Conservation (phyloP, 768 basidiomycete species). For the Lactarius akahatsu region DNA sequence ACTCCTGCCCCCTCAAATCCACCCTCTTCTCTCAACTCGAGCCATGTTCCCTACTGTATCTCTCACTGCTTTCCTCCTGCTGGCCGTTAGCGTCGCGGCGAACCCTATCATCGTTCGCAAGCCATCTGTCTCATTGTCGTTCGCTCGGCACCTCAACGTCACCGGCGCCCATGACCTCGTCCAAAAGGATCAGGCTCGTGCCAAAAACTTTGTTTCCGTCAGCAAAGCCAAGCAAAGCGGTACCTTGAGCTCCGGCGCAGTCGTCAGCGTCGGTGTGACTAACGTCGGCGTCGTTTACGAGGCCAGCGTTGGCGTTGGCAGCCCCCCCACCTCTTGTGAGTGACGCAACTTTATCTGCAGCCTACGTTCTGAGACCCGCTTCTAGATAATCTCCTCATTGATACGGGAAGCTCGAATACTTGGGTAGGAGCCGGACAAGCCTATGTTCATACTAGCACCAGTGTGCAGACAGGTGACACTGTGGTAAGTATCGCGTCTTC, state of each 20-base stretch:
- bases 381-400: conserved; percentile 5
- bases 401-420: conserved; percentile 15
- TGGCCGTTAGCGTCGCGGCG: background rate
- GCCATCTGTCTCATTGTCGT: background rate
- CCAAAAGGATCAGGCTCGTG: conserved; percentile 51
- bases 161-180: conserved; percentile 52
- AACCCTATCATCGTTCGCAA: conserved; percentile 23
- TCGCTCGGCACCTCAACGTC: conserved; percentile 45
- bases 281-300: conserved; percentile 48
- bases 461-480: background rate
- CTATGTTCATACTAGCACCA: background rate
- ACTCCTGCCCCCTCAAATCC: conserved; percentile 12
- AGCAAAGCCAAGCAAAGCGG: conserved; percentile 38
- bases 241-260: conserved; percentile 28
- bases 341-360: background rate
- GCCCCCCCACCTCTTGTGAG: conserved; percentile 42
- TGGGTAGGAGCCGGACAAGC: conserved; percentile 5
- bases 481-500: conserved; percentile 4
- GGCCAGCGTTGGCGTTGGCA: conserved; percentile 49
- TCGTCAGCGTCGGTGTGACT: conserved; percentile 39
- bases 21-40: background rate
- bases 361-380: background rate
- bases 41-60: background rate
- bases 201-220: conserved; percentile 42
- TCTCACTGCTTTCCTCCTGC: background rate